Evolutionary conservation across 768 basidiomycete species (phyloP), one percentile per base, ranked within the genome.

Genomic region (Lactifluus piperatus): DNA sequence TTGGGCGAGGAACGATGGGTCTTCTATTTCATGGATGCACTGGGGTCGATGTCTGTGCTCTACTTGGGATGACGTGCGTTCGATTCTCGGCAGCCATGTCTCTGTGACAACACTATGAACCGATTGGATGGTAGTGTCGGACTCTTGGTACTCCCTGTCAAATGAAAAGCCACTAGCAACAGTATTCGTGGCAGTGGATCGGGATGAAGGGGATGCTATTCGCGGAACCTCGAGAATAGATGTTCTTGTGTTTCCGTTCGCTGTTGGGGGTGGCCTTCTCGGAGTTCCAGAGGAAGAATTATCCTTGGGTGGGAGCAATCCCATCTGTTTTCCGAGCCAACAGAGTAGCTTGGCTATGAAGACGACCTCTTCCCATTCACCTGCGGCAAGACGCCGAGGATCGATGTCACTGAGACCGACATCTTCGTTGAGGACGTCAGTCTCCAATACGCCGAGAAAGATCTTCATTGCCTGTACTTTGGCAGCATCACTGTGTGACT

Each of bases 401-500:
- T 91, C 87, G 36, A 90, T 69, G 34, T 77, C 75, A 60, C 79
- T 80, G 9, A 90, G 73, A 0, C 86, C 87, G 5, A 89, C 78
- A 59, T 86, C 82, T 32, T 70, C 66, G 64, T 74, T 67, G 14
- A 90, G 66, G 36, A 89, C 71, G 61, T 90, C 87, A 30, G 74
- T 78, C 60, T 87, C 84, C 6, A 91, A 75, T 6, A 88, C 79
- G 1, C 88, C 88, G 7, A 91, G 75, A 56, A 91, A 85, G 3
- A 90, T 75, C 65, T 90, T 88, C 76, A 86, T 84, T 32, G 79
- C 80, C 48, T 85, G 79, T 1, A 86, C 69, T 64, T 82, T 82
- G 8, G 75, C 73, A 1, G 57, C 62, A 56, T 57, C 58, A 44
- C 53, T 72, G 65, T 74, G 70, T 37, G 75, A 72, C 54, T 73